Evolutionary conservation across 805 yeast species (phyloP).

Genomic region (Kockiozyma suomiensis): DNA sequence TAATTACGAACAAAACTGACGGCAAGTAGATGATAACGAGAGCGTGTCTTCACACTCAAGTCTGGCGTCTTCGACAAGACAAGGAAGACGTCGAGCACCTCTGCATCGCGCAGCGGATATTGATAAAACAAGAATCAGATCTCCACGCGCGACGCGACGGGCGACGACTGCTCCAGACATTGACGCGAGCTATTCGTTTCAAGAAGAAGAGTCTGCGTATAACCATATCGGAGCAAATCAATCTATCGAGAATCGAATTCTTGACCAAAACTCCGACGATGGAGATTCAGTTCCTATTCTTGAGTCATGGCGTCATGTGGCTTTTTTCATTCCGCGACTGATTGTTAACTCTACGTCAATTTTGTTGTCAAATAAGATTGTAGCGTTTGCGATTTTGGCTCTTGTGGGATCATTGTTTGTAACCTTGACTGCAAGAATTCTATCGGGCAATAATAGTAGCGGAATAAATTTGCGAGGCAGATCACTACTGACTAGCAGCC

Average conservation of each 20-base stretch:
- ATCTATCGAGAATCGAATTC: neutral
- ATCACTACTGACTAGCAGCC: no score
- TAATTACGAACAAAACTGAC: neutral
- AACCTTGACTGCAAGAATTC: neutral
- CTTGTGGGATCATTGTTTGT: neutral
- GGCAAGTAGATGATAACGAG: neutral
- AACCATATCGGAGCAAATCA: slow-evolving; percentile 4
- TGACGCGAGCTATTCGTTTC: slow-evolving; percentile 4
- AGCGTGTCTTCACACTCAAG: neutral
- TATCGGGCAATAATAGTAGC: no score
- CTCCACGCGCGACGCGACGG: neutral
- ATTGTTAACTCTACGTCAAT: neutral
- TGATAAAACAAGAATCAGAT: neutral
- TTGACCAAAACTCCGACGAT: neutral
- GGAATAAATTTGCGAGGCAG: no score
- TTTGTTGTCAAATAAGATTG: neutral
- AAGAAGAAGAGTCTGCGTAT: slow-evolving; percentile 8
- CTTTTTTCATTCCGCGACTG: neutral
- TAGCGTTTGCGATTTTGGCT: neutral
- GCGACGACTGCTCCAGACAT: no score
- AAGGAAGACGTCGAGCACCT: neutral
- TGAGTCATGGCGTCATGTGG: neutral
- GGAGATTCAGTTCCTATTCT: neutral
- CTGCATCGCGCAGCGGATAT: no score
- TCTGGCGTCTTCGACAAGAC: neutral